Percentiles rank a stretch among this genome's conserved stretches.
Evolutionary conservation across 192 early-diverging fungal genomes (phyloP).

Genomic region (Haplosporangium gracile): DNA sequence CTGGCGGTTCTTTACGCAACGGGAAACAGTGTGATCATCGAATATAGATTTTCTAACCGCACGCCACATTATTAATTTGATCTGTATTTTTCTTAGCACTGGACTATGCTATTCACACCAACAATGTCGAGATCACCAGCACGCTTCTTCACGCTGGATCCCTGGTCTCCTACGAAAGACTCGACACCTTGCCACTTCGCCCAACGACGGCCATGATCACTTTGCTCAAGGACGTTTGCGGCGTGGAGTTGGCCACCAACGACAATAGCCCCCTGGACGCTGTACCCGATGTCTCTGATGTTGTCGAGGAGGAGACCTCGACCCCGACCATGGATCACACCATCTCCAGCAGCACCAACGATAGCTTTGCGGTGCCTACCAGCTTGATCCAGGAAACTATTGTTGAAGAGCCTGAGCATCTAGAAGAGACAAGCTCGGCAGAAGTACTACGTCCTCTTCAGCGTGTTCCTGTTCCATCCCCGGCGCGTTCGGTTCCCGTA

Average conservation of each 20-base stretch:
- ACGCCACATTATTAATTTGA: neutral
- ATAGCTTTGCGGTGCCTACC: neutral
- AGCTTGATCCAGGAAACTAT: slow-evolving; percentile 4
- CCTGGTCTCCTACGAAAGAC: slow-evolving; percentile 37
- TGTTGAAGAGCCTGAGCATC: neutral
- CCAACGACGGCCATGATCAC: slow-evolving; percentile 27
- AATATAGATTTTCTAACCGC: neutral
- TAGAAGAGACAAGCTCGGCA: neutral
- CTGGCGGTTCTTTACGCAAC: neutral
- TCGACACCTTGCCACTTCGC: slow-evolving; percentile 21
- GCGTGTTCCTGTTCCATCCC: neutral
- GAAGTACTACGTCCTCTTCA: neutral
- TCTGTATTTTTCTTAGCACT: slow-evolving; percentile 23
- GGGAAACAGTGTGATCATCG: neutral
- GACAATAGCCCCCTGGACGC: neutral
- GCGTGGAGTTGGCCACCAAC: slow-evolving; percentile 21
- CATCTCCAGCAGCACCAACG: neutral
- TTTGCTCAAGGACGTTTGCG: slow-evolving; percentile 30
- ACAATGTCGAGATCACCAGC: slow-evolving; percentile 46
- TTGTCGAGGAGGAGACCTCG: slow-evolving; percentile 8
- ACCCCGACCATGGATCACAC: neutral
- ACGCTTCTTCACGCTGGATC: slow-evolving; percentile 39
- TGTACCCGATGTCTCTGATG: slow-evolving; percentile 12
- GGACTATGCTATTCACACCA: slow-evolving; percentile 51
- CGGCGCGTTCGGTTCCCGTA: neutral